Base-by-base conservation (phyloP, 345 rosid genomes). In the Pelargonium nanum region DNA sequence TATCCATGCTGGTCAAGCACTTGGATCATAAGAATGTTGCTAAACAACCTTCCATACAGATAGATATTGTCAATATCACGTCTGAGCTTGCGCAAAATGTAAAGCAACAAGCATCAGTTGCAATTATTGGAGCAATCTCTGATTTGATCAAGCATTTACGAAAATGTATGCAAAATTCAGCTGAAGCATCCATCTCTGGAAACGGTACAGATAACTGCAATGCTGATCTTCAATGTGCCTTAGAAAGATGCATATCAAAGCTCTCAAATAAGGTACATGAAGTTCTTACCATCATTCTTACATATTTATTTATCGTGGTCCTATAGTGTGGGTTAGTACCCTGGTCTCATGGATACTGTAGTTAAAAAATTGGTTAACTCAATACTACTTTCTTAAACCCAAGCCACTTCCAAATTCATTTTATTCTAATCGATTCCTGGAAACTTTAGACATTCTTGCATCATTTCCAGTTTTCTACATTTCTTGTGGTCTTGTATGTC, bases 1-100 rank as follows among this genome's bases (percentile, higher is more conserved):
- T 88, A 62, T 81, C 91, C 52, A 72, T 75, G 70, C 71, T 91
- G 85, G 73, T 88, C 77, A 88, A 91, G 86, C 95, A 91, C 82
- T 74, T 91, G 89, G 98, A 91, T 82, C 88, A 88, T 77, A 91
- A 78, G 74, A 79, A 75, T 72, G 83, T 88, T 54, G 67, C 73
- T 34, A 87, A 82, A 69, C 85, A 82, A 69, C 87, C 81, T 54
- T 72, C 51, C 64, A 44, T 75, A 58, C 92, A 83, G 78, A 77
- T 75, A 40, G 75, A 85, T 66, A 79, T 91, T 73, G 75, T 88
- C 57, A 77, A 76, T 54, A 78, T 88, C 61, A 76, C 84, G 65
- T 72, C 78, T 53, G 77, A 74, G 61, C 94, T 91, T 24, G 77
- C 78, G 53, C 59, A 65, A 68, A 83, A 76, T 65, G 88, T 86